Conservation (phyloP, 1,284 basidiomycete genomes). For the Rhodotorula sp. region DNA sequence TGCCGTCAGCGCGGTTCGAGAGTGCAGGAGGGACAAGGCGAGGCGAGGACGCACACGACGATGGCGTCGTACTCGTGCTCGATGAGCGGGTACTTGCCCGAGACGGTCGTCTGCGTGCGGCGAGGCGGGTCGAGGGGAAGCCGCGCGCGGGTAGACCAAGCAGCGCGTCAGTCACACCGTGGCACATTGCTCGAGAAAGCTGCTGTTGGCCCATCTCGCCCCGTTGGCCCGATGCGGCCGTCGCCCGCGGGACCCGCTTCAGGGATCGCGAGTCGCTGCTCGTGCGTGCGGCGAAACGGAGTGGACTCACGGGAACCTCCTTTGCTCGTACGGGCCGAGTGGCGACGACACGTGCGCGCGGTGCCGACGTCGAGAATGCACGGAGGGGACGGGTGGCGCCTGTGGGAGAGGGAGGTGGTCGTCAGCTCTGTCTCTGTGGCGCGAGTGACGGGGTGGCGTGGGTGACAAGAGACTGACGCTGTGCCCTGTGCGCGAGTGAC, state of each 20-base stretch:
- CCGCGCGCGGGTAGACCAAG: no score
- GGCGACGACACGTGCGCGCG: conserved; percentile 25
- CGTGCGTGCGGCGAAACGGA: not conserved
- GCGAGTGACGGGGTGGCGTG: not conserved
- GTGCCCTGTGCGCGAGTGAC: not conserved
- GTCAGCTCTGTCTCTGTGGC: not conserved
- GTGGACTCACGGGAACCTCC: conserved; percentile 37
- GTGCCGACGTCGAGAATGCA: conserved; percentile 34
- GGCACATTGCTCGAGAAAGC: not conserved
- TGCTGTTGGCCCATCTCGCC: no score
- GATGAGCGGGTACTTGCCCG: conserved; percentile 87
- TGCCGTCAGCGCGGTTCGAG: not conserved
- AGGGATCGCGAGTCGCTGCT: no score
- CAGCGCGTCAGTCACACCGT: no score
- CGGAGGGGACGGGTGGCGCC: conserved; percentile 19
- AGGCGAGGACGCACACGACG: conserved; percentile 81
- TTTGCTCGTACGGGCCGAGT: conserved; percentile 38
- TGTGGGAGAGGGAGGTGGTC: not conserved
- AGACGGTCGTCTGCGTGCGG: conserved; percentile 44
- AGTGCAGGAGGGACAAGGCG: not conserved
- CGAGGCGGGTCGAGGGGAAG: not conserved
- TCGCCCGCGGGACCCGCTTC: no score
- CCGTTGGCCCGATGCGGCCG: no score
- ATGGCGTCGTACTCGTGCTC: conserved; percentile 95
- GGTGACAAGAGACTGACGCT: not conserved